phyloP scores from a whole-genome alignment of 2,329 filamentous ascomycete species.

The Arthroderma sp. region DNA sequence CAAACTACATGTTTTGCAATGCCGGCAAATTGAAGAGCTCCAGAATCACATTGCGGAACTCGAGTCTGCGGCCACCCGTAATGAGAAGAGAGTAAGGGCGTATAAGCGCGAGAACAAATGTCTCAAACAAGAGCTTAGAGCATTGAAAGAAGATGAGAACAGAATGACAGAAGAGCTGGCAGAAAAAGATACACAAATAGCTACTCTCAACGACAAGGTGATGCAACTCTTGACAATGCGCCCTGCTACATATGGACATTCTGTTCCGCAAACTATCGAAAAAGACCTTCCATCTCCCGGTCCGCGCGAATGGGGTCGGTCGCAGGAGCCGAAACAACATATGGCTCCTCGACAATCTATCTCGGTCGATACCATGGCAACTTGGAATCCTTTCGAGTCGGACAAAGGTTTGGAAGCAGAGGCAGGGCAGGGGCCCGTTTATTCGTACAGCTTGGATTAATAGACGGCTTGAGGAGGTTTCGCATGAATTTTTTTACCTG shows the following conservation, averaged over 20 bases:
- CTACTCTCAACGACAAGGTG: slow-evolving; percentile 15
- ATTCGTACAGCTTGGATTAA: neutral
- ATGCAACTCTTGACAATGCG: slow-evolving; percentile 12
- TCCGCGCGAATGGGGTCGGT: slow-evolving; percentile 1
- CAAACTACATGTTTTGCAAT: neutral
- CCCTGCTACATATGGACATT: slow-evolving; percentile 2
- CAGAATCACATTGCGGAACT: slow-evolving; percentile 4
- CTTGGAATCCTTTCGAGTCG: too few species aligned
- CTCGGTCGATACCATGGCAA: too few species aligned
- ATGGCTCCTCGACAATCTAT: neutral
- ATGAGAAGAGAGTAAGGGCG: slow-evolving; percentile 19
- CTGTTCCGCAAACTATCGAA: slow-evolving; percentile 1
- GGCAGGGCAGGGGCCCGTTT: too few species aligned
- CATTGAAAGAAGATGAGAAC: slow-evolving; percentile 30
- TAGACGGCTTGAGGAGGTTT: neutral
- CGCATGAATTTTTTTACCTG: neutral
- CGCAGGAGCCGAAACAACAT: neutral
- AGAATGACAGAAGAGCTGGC: slow-evolving; percentile 13
- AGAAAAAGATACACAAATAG: slow-evolving; percentile 17
- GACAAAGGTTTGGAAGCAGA: too few species aligned
- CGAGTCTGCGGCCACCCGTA: slow-evolving; percentile 2
- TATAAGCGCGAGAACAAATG: slow-evolving; percentile 36
- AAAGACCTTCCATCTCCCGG: slow-evolving; percentile 10
- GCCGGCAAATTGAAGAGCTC: slow-evolving; percentile 2
- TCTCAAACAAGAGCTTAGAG: slow-evolving; percentile 36